A percentile compares a stretch with the other conserved stretches of the same genome.
phyloP scores from a whole-genome alignment of 192 early-diverging fungal genomes.

The Coemansia sp. region DNA sequence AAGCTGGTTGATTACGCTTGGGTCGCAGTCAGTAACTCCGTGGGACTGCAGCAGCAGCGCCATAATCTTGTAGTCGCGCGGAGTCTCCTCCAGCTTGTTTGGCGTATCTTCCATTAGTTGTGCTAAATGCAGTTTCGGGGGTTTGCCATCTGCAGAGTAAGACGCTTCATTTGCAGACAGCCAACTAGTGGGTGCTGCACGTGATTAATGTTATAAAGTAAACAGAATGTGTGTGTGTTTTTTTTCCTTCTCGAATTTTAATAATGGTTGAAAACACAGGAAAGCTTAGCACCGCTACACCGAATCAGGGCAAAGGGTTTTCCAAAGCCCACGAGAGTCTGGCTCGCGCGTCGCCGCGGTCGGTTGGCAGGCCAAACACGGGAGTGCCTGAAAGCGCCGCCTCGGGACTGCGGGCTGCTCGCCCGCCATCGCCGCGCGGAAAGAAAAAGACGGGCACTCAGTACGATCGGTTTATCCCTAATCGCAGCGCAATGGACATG shows the following conservation, averaged over 20 bases:
- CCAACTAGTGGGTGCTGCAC: neutral
- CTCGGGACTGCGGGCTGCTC: constrained; percentile 1
- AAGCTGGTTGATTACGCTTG: constrained; percentile 84
- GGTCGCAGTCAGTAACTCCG: constrained; percentile 85
- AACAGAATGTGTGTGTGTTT: neutral
- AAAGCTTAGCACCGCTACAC: constrained; percentile 21
- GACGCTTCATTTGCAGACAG: neutral
- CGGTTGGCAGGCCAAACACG: constrained; percentile 12
- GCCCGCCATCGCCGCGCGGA: constrained; percentile 29
- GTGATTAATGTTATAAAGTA: no score
- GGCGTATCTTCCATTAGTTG: constrained; percentile 35
- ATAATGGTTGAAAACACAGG: constrained; percentile 17
- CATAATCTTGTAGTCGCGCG: constrained; percentile 74
- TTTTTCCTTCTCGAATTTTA: neutral
- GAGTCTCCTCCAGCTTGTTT: constrained; percentile 49
- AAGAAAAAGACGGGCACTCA: constrained; percentile 45
- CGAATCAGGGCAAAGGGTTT: constrained; percentile 7
- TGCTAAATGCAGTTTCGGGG: neutral
- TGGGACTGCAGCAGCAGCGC: constrained; percentile 80
- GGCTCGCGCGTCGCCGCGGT: constrained; percentile 26
- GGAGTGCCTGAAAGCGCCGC: constrained; percentile 6
- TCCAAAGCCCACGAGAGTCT: constrained; percentile 20
- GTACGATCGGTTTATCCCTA: constrained; percentile 90
- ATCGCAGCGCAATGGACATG: constrained; percentile 65
- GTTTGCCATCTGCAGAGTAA: neutral